A percentile compares a stretch with the other conserved stretches of the same genome.
Conservation (phyloP, 139 green algal genomes). For the Chlamydomonas sphaeroides region DNA sequence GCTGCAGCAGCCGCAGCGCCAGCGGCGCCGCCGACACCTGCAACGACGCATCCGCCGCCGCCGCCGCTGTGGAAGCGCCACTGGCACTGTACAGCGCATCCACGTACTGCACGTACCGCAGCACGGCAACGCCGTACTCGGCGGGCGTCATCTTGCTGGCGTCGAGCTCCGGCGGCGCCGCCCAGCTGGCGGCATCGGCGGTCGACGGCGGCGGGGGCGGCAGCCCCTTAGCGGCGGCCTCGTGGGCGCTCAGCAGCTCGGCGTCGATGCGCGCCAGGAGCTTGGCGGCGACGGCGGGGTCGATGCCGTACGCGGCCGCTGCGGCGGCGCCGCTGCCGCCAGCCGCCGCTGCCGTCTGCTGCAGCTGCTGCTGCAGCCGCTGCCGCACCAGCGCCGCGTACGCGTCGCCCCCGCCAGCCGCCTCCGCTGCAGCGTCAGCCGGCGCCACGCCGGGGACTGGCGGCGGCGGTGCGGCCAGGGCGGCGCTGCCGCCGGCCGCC, state of each 20-base stretch:
- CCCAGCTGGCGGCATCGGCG: too few relatives aligned
- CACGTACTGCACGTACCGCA: slow-evolving; percentile 37
- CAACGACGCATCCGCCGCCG: neutral
- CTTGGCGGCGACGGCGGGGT: slow-evolving; percentile 12
- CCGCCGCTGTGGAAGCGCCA: neutral
- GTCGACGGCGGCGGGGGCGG: neutral
- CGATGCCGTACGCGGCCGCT: slow-evolving; percentile 8
- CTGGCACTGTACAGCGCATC: slow-evolving; percentile 3
- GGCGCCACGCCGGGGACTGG: neutral
- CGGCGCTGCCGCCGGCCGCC: neutral
- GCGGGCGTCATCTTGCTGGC: slow-evolving; percentile 6
- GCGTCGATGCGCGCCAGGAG: slow-evolving; percentile 27
- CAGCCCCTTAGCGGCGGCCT: neutral
- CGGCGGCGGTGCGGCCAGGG: neutral
- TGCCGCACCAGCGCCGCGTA: slow-evolving; percentile 14
- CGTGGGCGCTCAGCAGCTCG: slow-evolving; percentile 12
- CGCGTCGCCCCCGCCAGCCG: neutral
- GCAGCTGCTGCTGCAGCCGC: slow-evolving; percentile 26
- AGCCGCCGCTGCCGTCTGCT: neutral
- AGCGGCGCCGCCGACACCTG: slow-evolving; percentile 12
- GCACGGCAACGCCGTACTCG: slow-evolving; percentile 20
- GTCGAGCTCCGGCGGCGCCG: neutral
- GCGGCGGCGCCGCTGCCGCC: neutral
- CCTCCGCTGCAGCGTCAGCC: neutral
- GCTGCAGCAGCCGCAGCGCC: slow-evolving; percentile 35